phyloP scores from a whole-genome alignment of 495 filamentous ascomycete species.

The Stereocaulon alpinum region DNA sequence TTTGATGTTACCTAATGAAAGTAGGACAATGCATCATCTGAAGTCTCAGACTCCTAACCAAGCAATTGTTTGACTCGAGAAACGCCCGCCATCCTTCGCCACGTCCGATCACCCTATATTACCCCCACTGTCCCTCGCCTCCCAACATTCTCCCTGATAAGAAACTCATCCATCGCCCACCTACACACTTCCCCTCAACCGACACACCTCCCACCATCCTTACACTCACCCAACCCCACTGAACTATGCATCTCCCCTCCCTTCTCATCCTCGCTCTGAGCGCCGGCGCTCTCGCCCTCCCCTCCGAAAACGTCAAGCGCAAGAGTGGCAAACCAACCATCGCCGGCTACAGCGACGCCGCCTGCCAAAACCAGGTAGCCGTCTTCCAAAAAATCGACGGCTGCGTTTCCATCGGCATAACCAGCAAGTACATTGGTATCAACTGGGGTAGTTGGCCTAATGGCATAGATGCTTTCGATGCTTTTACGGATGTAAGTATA shows the following conservation, averaged over 20 bases:
- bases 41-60: no score
- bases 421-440: neutral
- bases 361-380: neutral
- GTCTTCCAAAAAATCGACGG: neutral
- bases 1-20: no score
- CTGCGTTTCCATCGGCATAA: neutral
- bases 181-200: neutral
- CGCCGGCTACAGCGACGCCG: neutral
- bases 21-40: no score
- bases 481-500: neutral
- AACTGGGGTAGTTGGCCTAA: neutral
- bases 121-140: no score
- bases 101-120: no score
- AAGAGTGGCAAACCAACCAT: neutral
- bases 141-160: no score
- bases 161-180: no score
- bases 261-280: neutral
- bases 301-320: neutral
- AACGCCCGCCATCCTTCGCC: no score
- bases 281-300: neutral
- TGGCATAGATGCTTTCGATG: neutral
- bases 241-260: neutral
- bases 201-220: neutral
- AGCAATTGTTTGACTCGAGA: no score
- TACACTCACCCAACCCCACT: neutral